These are phyloP conservation scores for Neurospora sp. DNA, from an alignment of 495 filamentous ascomycete genomes.

Conservation along the genomic window DNA sequence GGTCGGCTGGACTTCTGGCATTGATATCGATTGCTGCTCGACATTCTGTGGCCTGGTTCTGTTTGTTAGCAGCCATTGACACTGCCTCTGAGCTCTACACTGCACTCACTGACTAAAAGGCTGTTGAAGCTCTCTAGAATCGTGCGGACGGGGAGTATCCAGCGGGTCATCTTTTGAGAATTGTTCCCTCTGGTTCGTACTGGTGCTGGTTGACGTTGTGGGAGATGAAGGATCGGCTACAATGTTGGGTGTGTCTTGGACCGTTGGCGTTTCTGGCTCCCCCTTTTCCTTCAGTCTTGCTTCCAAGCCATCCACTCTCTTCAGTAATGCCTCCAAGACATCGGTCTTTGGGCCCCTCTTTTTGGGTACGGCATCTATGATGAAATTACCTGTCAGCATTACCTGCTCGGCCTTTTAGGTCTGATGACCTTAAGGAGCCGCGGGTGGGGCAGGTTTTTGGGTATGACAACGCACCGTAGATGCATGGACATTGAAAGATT, in stretches of 20 bases:
- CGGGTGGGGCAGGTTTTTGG: not conserved
- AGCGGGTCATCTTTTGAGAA: not conserved
- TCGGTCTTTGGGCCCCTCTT: slow-evolving; percentile 85
- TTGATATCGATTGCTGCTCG: not conserved
- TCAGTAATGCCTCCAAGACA: slow-evolving; percentile 72
- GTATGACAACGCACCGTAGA: slow-evolving; percentile 56
- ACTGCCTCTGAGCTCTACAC: not conserved
- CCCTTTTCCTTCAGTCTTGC: slow-evolving; percentile 63
- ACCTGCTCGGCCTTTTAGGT: not conserved
- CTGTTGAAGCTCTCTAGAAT: not conserved
- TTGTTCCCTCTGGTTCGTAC: not conserved
- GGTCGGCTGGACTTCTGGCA: slow-evolving; percentile 37
- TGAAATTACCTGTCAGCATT: slow-evolving; percentile 1
- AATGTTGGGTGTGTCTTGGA: slow-evolving; percentile 17
- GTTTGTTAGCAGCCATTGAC: not conserved
- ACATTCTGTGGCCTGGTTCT: not conserved
- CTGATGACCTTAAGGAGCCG: not conserved
- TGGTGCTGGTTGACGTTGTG: slow-evolving; percentile 2
- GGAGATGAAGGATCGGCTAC: slow-evolving; percentile 9
- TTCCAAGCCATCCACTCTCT: slow-evolving; percentile 74
- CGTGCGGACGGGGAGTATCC: not conserved
- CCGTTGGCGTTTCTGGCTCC: slow-evolving; percentile 29
- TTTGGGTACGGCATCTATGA: slow-evolving; percentile 72
- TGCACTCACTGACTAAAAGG: not conserved
- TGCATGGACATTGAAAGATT: slow-evolving; percentile 77